Percentiles rank a stretch among this genome's conserved stretches.
phyloP scores from a whole-genome alignment of 1,139 yeast species.

The Protomyces arabidopsidicola region DNA sequence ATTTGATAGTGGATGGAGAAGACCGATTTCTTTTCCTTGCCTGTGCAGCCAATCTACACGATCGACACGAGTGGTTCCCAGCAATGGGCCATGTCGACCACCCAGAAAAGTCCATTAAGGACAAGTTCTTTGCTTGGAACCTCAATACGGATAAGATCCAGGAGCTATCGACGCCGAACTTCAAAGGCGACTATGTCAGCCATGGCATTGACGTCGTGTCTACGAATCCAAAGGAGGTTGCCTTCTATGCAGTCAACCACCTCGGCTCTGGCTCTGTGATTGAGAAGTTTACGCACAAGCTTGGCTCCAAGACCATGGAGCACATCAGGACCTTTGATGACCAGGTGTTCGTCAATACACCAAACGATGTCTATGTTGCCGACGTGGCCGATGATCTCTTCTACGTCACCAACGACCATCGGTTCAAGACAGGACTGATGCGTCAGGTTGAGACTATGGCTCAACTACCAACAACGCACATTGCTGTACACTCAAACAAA shows the following conservation, averaged over 20 bases:
- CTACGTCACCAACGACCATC: slow-evolving; percentile 24
- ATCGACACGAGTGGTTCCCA: slow-evolving; percentile 25
- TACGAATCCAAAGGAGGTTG: slow-evolving; percentile 6
- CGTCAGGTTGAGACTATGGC: slow-evolving; percentile 14
- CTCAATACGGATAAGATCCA: slow-evolving; percentile 11
- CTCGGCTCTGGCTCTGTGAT: slow-evolving; percentile 17
- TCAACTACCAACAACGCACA: slow-evolving; percentile 18
- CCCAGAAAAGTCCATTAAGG: slow-evolving; percentile 8
- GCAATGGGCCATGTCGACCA: slow-evolving; percentile 8
- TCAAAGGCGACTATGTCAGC: slow-evolving; percentile 6
- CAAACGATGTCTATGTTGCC: slow-evolving; percentile 22
- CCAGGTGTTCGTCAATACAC: slow-evolving; percentile 7
- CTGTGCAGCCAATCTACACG: slow-evolving; percentile 11
- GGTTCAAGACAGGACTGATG: slow-evolving; percentile 9
- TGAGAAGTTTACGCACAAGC: slow-evolving; percentile 21
- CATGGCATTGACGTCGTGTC: slow-evolving; percentile 22
- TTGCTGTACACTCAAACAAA: slow-evolving; percentile 15
- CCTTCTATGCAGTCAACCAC: slow-evolving; percentile 23
- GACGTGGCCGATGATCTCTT: slow-evolving; percentile 16
- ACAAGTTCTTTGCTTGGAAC: slow-evolving; percentile 23
- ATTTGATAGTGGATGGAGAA: slow-evolving; percentile 21
- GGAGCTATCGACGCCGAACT: not conserved
- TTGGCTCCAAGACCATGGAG: slow-evolving; percentile 1
- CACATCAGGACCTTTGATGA: slow-evolving; percentile 22
- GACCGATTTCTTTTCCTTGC: slow-evolving; percentile 15